These are phyloP conservation scores for Cytospora mali DNA, from an alignment of 2,329 filamentous ascomycete genomes.

Conservation along the genomic window DNA sequence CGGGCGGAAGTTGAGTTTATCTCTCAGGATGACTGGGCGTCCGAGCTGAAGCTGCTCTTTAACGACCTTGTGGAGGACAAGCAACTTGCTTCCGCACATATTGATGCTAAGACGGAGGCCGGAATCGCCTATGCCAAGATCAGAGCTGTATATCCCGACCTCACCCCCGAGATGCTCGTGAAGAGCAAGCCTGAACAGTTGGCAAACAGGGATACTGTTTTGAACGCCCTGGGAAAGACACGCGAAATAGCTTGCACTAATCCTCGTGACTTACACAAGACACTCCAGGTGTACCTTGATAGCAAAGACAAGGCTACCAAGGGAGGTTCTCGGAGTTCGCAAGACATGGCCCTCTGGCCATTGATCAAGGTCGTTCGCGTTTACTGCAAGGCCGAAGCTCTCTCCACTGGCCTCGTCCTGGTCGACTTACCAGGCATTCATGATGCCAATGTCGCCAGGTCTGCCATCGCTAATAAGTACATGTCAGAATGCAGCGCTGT, in stretches of 20 bases:
- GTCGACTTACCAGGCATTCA: conserved; percentile 59
- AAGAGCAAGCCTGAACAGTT: conserved; percentile 44
- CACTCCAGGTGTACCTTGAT: conserved; percentile 55
- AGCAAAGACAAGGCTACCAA: conserved; percentile 48
- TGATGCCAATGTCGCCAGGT: conserved; percentile 62
- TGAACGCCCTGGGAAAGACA: conserved; percentile 1
- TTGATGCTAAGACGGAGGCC: conserved; percentile 35
- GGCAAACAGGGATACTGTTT: conserved; percentile 33
- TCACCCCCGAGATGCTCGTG: conserved; percentile 43
- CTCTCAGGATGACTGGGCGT: conserved; percentile 51
- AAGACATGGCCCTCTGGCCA: conserved; percentile 46
- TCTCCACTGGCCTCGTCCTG: conserved; percentile 41
- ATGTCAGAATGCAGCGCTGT: conserved; percentile 62
- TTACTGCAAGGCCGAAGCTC: conserved; percentile 37
- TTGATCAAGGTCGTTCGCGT: conserved; percentile 54
- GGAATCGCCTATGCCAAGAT: conserved; percentile 54
- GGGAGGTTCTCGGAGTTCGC: conserved; percentile 30
- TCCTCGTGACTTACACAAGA: background rate
- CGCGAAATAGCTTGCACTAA: background rate
- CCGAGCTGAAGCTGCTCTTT: conserved; percentile 52
- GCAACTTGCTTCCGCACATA: background rate
- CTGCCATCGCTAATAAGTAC: conserved; percentile 59
- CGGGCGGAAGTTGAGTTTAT: conserved; percentile 62
- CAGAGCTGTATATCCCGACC: conserved; percentile 48
- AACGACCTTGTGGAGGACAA: conserved; percentile 47